Base-by-base conservation (phyloP, 148 eudicot species). In the Rhododendron simsii region DNA sequence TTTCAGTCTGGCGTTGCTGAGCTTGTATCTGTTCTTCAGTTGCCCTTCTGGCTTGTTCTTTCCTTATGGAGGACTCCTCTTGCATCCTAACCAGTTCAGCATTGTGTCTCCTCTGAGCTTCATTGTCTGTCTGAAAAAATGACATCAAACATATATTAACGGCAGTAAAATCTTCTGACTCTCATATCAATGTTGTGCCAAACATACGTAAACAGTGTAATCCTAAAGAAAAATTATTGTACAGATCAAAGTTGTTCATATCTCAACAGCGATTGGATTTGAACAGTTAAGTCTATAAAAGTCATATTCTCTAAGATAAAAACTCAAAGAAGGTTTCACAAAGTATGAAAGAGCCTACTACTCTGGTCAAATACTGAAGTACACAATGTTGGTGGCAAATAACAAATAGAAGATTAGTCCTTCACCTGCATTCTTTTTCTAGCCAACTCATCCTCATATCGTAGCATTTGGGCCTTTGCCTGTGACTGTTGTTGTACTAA, bases 21-120 rank as follows among this genome's bases (percentile, higher is more conserved):
- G 94, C 95, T 91, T 97, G 99, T 55, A 95, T 95, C 90, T 97
- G 95, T 85, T 97, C 98, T 90, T 97, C 99, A 21, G 99, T 97
- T 81, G 94, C 95, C 89, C 90, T 93, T 81, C 92, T 91, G 55
- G 95, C 94, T 87, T 94, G 94, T 86, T 97, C 98, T 91, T 95
- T 91, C 69, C 95, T 91, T 80, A 91, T 84, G 30, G 95, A 91
- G 81, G 98, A 94, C 89, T 94, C 92, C 88, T 97, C 99, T 92
- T 97, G 98, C 99, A 97, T 97, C 81, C 89, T 91, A 69, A 91
- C 98, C 83, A 97, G 87, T 78, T 97, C 99, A 84, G 86, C 92
- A 89, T 94, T 94, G 78, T 93, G 96, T 53, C 87, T 91, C 89
- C 95, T 95, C 88, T 97, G 96, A 86, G 95, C 90, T 92, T 97